Evolutionary conservation across 768 basidiomycete species (phyloP).

Genomic region (Amanita muscaria): DNA sequence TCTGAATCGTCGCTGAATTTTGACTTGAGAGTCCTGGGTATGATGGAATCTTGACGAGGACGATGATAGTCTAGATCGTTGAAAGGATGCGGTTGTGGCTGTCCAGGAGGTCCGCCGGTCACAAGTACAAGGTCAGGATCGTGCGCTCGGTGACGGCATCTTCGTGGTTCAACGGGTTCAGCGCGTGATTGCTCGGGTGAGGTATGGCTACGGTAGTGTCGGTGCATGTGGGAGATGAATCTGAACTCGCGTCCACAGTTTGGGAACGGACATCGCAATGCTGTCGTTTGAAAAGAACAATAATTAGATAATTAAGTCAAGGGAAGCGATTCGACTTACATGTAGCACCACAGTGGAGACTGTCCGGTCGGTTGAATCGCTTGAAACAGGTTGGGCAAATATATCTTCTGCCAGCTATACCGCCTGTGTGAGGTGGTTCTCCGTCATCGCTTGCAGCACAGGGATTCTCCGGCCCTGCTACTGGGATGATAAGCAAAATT

Average conservation of each 20-base stretch:
- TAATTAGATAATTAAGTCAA: neutral
- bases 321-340: conserved; percentile 33
- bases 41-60: neutral
- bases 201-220: conserved; percentile 66
- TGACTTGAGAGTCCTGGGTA: conserved; percentile 3
- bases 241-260: conserved; percentile 73
- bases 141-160: conserved; percentile 14
- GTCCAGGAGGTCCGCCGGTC: conserved; percentile 4
- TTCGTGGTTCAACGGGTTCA: conserved; percentile 20
- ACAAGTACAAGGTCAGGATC: conserved; percentile 12
- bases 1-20: conserved; percentile 7
- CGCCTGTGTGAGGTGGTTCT: conserved; percentile 9
- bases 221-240: conserved; percentile 78
- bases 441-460: conserved; percentile 7
- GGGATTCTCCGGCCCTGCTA: neutral
- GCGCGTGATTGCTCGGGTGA: conserved; percentile 24
- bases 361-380: conserved; percentile 62
- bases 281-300: conserved; percentile 30
- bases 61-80: neutral
- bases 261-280: conserved; percentile 67
- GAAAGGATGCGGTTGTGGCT: too few relatives aligned
- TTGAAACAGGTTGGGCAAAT: conserved; percentile 48
- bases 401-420: conserved; percentile 32
- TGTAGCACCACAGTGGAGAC: conserved; percentile 60
- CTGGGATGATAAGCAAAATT: neutral